Base-by-base conservation (phyloP, 2,329 filamentous ascomycete species). In the Trichoderma arundinaceum region DNA sequence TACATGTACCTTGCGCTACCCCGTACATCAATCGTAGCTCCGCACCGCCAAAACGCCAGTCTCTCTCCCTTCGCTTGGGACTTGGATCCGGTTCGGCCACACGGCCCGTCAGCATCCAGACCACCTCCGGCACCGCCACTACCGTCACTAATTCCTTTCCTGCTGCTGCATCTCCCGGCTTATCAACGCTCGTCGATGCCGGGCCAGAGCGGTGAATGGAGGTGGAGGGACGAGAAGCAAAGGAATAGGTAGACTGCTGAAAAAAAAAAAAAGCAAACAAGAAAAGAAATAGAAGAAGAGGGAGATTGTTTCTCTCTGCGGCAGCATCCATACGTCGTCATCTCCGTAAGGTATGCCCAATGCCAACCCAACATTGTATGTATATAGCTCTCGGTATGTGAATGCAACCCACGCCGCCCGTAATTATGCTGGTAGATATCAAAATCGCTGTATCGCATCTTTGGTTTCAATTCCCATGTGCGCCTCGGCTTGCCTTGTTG, bases 71-170 rank as follows among this genome's bases (percentile, higher is more conserved):
- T 43, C 38, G 38, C 19, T n/a, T 43, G 22, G 38, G 53, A 56
- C 43, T 43, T 22, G 49, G 10, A 38, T 38, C 38, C 51, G 51
- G 51, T 32, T 38, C 33, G 51, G 51, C 32, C 33, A 19, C 33
- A 53, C 51, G 51, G 51, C 51, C 51, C 51, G 51, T 53, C 33
- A 53, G 48, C 48, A 41, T 60, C 57, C 57, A 60, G 57, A 60
- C 57, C 57, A 39, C 19, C 7, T 32, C 41, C 17, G 15, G 33
- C 57, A 28, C 44, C 35, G 58, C 58, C 58, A 22, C 48, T 43
- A 32, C 51, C 51, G 51, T 38, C 51, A 38, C 33, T 13, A 19
- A 38, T n/a, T 19, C n/a, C 13, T n/a, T 43, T 35, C 5, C 33
- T 35, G 33, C 33, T 35, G 33, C 33, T 35, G 53, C 53, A 28